phyloP scores from a whole-genome alignment of 495 filamentous ascomycete species.

The Choiromyces venosus region DNA sequence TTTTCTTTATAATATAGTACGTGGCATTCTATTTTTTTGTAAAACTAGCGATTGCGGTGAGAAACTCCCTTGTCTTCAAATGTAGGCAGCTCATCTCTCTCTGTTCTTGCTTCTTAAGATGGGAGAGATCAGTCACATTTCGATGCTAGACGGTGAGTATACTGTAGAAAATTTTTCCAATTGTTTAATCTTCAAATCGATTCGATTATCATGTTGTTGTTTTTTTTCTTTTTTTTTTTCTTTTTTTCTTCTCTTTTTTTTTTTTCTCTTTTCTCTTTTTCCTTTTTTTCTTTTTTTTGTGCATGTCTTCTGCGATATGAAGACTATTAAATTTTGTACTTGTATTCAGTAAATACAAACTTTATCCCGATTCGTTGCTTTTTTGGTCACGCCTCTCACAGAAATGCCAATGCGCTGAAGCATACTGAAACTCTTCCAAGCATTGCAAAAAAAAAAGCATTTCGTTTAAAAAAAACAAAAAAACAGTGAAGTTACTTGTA shows the following conservation, averaged over 20 bases:
- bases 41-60: background rate
- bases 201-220: slow-evolving; percentile 9
- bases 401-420: too few species aligned
- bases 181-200: background rate
- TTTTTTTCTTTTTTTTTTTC: slow-evolving; percentile 10
- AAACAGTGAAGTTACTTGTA: too few species aligned
- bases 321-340: too few species aligned
- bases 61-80: background rate
- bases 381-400: too few species aligned
- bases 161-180: background rate
- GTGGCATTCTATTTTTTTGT: background rate
- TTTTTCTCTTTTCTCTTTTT: background rate
- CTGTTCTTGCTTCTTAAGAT: background rate
- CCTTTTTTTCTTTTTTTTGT: background rate
- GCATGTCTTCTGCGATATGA: too few species aligned
- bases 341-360: too few species aligned
- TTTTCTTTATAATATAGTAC: background rate
- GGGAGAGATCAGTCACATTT: background rate
- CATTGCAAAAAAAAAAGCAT: too few species aligned
- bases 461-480: too few species aligned
- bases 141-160: background rate
- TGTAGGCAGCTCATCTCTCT: background rate
- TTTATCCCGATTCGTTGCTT: too few species aligned
- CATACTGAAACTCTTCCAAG: too few species aligned
- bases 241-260: slow-evolving; percentile 16